phyloP scores from a whole-genome alignment of 306 rosid genomes.

The Sophora flavescens region DNA sequence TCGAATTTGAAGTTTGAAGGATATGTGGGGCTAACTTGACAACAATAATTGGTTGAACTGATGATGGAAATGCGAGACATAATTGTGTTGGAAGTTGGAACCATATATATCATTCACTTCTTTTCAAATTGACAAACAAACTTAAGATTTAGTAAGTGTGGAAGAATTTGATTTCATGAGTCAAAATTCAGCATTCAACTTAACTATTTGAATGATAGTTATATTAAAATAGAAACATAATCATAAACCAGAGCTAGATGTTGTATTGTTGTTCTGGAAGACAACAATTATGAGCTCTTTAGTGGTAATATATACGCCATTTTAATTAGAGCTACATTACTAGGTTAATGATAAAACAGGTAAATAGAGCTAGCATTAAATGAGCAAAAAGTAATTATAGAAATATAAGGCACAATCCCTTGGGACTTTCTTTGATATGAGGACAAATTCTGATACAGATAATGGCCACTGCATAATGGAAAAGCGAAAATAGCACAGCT shows the following conservation, averaged over 20 bases:
- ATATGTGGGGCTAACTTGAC: slow-evolving; percentile 40
- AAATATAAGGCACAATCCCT: slow-evolving; percentile 40
- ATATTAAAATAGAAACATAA: slow-evolving; percentile 66
- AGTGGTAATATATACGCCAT: slow-evolving; percentile 41
- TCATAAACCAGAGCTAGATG: slow-evolving; percentile 59
- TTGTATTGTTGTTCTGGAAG: slow-evolving; percentile 45
- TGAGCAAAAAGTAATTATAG: slow-evolving; percentile 36
- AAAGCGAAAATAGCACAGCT: slow-evolving; percentile 51
- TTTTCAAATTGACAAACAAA: slow-evolving; percentile 43
- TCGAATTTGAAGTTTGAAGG: slow-evolving; percentile 19
- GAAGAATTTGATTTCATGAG: slow-evolving; percentile 42
- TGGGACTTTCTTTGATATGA: slow-evolving; percentile 42
- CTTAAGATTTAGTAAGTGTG: slow-evolving; percentile 46
- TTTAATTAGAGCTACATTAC: slow-evolving; percentile 47
- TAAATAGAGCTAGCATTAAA: slow-evolving; percentile 34
- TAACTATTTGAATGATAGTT: slow-evolving; percentile 56
- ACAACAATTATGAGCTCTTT: slow-evolving; percentile 61
- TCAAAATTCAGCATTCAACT: slow-evolving; percentile 53
- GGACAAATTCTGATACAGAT: slow-evolving; percentile 41
- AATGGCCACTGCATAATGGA: slow-evolving; percentile 53
- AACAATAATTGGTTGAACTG: slow-evolving; percentile 47
- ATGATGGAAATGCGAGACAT: slow-evolving; percentile 41
- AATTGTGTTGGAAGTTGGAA: slow-evolving; percentile 54
- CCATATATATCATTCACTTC: slow-evolving; percentile 51
- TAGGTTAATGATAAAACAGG: slow-evolving; percentile 34